phyloP scores from a whole-genome alignment of 805 yeast genomes.

The Candida xiaguanensis region DNA sequence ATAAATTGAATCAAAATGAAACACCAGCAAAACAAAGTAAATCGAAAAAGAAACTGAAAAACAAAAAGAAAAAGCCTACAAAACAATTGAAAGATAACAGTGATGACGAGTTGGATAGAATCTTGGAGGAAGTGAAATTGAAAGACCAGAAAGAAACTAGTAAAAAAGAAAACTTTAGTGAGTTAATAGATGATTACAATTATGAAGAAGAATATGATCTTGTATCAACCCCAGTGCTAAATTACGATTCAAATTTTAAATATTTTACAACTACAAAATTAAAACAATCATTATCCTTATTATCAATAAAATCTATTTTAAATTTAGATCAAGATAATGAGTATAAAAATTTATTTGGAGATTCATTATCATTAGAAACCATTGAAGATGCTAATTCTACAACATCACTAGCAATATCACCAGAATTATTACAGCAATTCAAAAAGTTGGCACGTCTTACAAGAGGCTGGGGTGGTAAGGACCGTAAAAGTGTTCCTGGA shows the following conservation, averaged over 20 bases:
- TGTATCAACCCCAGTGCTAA: constrained; percentile 22
- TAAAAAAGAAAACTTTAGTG: constrained; percentile 14
- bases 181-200: constrained; percentile 17
- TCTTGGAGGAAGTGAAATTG: constrained; percentile 41
- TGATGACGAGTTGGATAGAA: constrained; percentile 58
- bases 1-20: neutral
- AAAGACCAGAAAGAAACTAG: constrained; percentile 16
- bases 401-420: constrained; percentile 65
- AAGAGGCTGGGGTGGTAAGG: constrained; percentile 84
- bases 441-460: constrained; percentile 55
- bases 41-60: constrained; percentile 13
- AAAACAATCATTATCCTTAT: constrained; percentile 31
- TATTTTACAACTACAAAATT: constrained; percentile 47
- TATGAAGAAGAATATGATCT: constrained; percentile 24
- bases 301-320: constrained; percentile 43
- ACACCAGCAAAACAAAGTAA: constrained; percentile 10
- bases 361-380: constrained; percentile 55
- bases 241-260: constrained; percentile 42
- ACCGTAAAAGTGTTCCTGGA: constrained; percentile 71
- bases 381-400: constrained; percentile 74
- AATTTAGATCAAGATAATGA: constrained; percentile 77
- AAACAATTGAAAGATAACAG: constrained; percentile 21
- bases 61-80: constrained; percentile 9
- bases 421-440: constrained; percentile 63
- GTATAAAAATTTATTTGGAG: constrained; percentile 66